A percentile compares a stretch with the other conserved stretches of the same genome.
Conservation (phyloP, 768 basidiomycete species). For the button mushroom (Agaricus bisporus) region DNA sequence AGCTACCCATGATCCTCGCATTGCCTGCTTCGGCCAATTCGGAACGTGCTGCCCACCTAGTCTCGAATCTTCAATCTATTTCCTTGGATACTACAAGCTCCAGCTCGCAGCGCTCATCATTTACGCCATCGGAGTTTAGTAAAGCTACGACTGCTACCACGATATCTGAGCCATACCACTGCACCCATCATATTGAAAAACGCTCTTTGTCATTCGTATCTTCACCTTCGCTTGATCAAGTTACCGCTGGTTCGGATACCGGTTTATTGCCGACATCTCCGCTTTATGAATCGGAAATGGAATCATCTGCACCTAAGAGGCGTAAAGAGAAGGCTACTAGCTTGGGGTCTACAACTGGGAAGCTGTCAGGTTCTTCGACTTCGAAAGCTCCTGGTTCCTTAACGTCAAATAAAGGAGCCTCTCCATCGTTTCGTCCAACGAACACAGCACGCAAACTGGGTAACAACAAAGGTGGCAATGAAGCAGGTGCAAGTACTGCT, state of each 20-base stretch:
- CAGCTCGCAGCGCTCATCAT: slow-evolving; percentile 6
- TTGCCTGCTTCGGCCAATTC: neutral
- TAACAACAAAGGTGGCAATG: neutral
- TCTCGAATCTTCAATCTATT: slow-evolving; percentile 14
- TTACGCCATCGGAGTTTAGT: neutral
- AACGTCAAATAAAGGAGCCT: slow-evolving; percentile 1
- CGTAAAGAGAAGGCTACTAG: slow-evolving; percentile 3
- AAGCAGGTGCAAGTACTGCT: no score
- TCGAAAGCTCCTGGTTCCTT: neutral
- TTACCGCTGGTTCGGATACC: neutral
- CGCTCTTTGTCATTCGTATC: neutral
- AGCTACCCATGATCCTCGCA: neutral
- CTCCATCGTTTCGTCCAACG: neutral
- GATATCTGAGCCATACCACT: neutral
- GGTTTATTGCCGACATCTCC: slow-evolving; percentile 7
- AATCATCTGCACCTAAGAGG: slow-evolving; percentile 2
- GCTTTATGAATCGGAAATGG: neutral
- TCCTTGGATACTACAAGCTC: slow-evolving; percentile 15
- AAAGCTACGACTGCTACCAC: slow-evolving; percentile 5
- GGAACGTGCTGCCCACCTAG: neutral
- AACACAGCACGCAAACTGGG: neutral
- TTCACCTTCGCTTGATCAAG: neutral
- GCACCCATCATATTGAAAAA: neutral
- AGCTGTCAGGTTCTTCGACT: neutral
- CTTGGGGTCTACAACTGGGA: neutral